Evolutionary conservation across 345 rosid genomes (phyloP), one percentile per base, ranked within the genome.

Genomic region (Odontarrhena argentea): DNA sequence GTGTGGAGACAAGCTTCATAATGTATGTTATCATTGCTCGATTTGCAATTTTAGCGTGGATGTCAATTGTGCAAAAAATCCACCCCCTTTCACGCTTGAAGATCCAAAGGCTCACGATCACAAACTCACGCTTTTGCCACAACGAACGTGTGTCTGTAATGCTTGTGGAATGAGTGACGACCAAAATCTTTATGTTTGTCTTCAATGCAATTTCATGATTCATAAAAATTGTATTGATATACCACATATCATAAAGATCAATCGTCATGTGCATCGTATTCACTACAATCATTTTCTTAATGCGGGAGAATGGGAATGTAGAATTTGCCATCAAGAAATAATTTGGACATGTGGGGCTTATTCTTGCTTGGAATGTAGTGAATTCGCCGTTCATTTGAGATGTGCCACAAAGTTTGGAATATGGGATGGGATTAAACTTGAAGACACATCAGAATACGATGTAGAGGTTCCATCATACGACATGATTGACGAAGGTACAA

Each of bases 141-240:
- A 37, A 37, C 44, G 60, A 9, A 9, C 0, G 5, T 55, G 35
- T 55, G 8, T 9, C 4, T 55, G 60, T 9, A 55, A 3, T 0
- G 60, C 13, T 35, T 55, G 60, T 55, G 60, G 44, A 55, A 36
- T 14, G 28, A 43, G 9, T 36, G 42, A 55, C 4, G 44, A 55
- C 15, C 43, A 2, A 32, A 55, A 55, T 55, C 60, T 28, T 55
- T 55, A 55, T 2, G 60, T 55, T 35, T 55, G 60, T 55, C 24
- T 9, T 55, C 28, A 34, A 18, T 18, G 22, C 22, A 18, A 18
- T 18, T 18, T 18, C 22, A 18, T 18, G 22, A 18, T 18, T 1
- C 60, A 55, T 13, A 4, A 7, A 55, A 35, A 15, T 8, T 55
- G 43, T 55, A 35, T 35, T 35, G 13, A 35, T 35, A 35, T 35